Base-by-base conservation (phyloP, 164 flowering plant species). In the Paratinospora sagittata region DNA sequence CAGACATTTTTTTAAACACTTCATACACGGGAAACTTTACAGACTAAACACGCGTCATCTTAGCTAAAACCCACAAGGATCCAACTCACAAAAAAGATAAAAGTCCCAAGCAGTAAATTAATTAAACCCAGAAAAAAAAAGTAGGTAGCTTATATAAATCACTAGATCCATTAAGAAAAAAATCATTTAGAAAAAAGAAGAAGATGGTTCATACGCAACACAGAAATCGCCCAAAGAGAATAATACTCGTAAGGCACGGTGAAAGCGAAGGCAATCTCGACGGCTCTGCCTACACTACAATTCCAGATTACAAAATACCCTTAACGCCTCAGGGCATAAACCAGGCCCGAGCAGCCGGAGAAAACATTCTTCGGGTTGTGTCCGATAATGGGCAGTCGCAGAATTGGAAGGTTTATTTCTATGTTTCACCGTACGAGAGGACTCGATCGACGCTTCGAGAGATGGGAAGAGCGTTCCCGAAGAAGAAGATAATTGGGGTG, bases 351-450 rank as follows among this genome's bases (percentile, higher is more conserved):
- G 43, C 37, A 14, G 88, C 92, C 65, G 99, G 97, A 0, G 67
- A 70, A 21, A 71, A 24, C 34, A 85, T 92, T 72, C 77, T 73
- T 7, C 33, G 47, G 5, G 61, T 88, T 5, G 65, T 90, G 30
- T 80, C 86, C 17, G 80, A 74, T 27, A 39, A 70, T 52, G 79
- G 68, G 69, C 11, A 16, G 0, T 19, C 55, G 9, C 19, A 55
- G 10, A 66, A 79, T 33, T 91, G 88, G 90, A 84, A 85, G 73
- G 91, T 83, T 11, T 88, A 90, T 85, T 95, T 91, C 83, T 92
- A 92, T 71, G 99, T 91, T 2, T 95, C 99, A 1, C 99, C 99
- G 0, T 91, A 95, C 67, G 86, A 80, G 39, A 81, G 99, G 64
- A 85, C 97, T 7, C 72, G 96, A 27, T 83, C 91, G 30, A 95